Percentiles rank a stretch among this genome's conserved stretches.
Evolutionary conservation across 1,284 basidiomycete species (phyloP).

Genomic region (Singerocomus inundabilis): DNA sequence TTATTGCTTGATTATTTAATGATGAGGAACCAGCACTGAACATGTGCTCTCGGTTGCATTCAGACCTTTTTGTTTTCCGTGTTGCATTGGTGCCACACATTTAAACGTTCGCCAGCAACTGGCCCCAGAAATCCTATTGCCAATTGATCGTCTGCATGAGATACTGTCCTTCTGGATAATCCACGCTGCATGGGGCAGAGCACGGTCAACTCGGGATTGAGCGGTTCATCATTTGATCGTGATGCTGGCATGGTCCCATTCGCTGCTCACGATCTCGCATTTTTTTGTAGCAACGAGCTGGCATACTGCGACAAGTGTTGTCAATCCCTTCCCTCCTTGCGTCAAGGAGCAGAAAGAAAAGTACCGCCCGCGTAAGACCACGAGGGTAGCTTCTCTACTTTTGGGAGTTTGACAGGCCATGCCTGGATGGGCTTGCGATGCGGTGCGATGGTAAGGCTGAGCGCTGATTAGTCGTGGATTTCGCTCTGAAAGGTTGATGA

Average conservation of each 20-base stretch:
- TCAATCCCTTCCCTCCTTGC: background rate
- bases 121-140: slow-evolving; percentile 9
- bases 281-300: background rate
- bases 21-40: slow-evolving; percentile 17
- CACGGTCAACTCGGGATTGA: slow-evolving; percentile 1
- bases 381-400: background rate
- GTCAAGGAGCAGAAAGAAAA: background rate
- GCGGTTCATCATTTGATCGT: slow-evolving; percentile 1
- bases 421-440: background rate
- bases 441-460: background rate
- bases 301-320: background rate
- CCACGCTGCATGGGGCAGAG: slow-evolving; percentile 8
- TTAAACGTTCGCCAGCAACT: slow-evolving; percentile 3
- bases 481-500: background rate
- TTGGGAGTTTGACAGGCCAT: background rate
- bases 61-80: slow-evolving; percentile 10
- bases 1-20: slow-evolving; percentile 21
- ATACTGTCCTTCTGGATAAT: slow-evolving; percentile 2
- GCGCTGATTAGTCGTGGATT: background rate
- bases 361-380: background rate
- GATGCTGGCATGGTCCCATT: slow-evolving; percentile 3
- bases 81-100: slow-evolving; percentile 1
- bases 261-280: slow-evolving; percentile 1
- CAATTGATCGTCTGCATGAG: slow-evolving; percentile 12
- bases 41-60: slow-evolving; percentile 15